Base-by-base conservation (phyloP, 2,329 filamentous ascomycete genomes). In the Leptoxyphium fumago region DNA sequence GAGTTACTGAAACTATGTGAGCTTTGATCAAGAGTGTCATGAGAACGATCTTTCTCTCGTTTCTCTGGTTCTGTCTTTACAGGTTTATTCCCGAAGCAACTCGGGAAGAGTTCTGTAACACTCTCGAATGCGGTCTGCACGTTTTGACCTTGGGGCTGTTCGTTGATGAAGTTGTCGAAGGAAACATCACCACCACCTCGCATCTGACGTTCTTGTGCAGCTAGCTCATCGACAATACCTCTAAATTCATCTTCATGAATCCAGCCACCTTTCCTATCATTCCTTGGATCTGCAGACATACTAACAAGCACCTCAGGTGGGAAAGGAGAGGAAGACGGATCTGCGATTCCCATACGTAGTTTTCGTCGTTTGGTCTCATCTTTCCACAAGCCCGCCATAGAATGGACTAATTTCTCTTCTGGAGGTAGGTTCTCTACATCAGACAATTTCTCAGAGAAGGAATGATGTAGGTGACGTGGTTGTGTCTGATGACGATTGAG, bases 351-450 rank as follows among this genome's bases (percentile, higher is more conserved):
- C 74, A 89, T 80, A 39, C 75, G 75, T 40, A 74, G 71, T 61
- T 84, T 89, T 29, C 88, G 76, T 39, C 88, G 76, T 46, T 78
- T 78, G 0, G 82, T 85, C 61, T 96, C 91, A 53, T 94, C 86
- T 58, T 79, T 80, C 91, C 91, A 98, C 2, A 98, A 65, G 1
- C 84, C 83, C 44, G 86, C 87, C 84, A 98, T 89, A 50, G 91
- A 98, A 56, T 85, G 80, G 5, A 98, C 88, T 10, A 94, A 71
- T 57, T 93, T 94, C 57, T 88, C 69, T 50, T 84, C 78, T 0
- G 71, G 62, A 0, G 76, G 68, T 15, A 81, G 61, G 2, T 84
- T 79, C 39, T 58, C 56, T 9, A 58, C 46, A 38, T 48, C 54
- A 30, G 73, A 68, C 10, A 77, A 62, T 10, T 77, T 73, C 60